A percentile compares a stretch with the other conserved stretches of the same genome.
These are phyloP conservation scores for Dalbergia cochinchinensis DNA, from an alignment of 306 rosid species.

Conservation along the genomic window DNA sequence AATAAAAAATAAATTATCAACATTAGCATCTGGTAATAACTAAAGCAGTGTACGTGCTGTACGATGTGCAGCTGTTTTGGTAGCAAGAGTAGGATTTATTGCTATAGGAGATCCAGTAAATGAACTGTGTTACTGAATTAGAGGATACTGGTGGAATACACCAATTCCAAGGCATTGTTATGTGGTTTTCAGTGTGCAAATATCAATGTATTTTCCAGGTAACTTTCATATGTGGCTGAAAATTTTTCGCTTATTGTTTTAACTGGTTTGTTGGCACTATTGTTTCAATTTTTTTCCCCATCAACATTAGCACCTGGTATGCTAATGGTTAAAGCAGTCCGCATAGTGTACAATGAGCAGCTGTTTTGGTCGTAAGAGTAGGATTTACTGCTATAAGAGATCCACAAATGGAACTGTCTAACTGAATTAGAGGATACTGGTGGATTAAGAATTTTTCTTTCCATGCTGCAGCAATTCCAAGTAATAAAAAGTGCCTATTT, in stretches of 20 bases:
- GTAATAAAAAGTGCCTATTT: neutral
- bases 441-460: neutral
- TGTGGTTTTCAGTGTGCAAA: neutral
- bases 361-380: neutral
- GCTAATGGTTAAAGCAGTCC: neutral
- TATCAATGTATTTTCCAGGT: neutral
- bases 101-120: neutral
- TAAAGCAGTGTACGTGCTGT: neutral
- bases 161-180: neutral
- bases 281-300: neutral
- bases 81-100: neutral
- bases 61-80: neutral
- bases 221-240: neutral
- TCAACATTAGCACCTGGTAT: slow-evolving; percentile 31
- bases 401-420: neutral
- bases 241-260: neutral
- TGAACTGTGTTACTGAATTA: neutral
- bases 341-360: neutral
- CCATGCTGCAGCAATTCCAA: neutral
- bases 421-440: neutral
- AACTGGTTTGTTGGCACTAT: slow-evolving; percentile 2
- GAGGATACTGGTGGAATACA: slow-evolving; percentile 2
- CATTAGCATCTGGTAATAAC: neutral
- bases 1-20: neutral
- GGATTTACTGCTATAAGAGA: neutral